phyloP scores from a whole-genome alignment of 176 grass and related monocot species.

The Musa schizocarpa region DNA sequence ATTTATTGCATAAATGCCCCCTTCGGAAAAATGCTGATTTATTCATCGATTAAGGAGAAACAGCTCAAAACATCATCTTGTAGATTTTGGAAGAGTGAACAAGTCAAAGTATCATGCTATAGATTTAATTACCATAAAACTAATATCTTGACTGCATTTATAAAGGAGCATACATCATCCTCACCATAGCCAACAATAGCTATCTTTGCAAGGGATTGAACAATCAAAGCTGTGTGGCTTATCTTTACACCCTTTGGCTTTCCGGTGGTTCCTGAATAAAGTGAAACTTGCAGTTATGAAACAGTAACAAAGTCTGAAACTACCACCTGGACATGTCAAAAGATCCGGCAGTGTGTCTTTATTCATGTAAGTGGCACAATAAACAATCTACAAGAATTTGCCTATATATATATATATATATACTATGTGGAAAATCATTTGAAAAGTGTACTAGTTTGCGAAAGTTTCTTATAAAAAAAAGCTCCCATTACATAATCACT shows the following conservation, averaged over 20 bases:
- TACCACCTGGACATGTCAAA: not conserved
- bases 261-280: slow-evolving; percentile 60
- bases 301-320: not conserved
- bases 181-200: slow-evolving; percentile 73
- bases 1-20: not conserved
- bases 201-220: slow-evolving; percentile 84
- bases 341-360: not conserved
- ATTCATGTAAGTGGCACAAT: not conserved
- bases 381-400: not conserved
- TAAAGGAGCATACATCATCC: slow-evolving; percentile 68
- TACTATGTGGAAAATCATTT: too few relatives aligned
- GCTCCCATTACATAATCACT: not conserved
- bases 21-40: not conserved
- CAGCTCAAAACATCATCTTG: not conserved
- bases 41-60: not conserved
- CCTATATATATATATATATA: too few relatives aligned
- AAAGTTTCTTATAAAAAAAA: not conserved
- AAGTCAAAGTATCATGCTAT: not conserved
- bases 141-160: not conserved
- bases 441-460: not conserved
- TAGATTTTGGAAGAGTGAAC: not conserved
- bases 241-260: slow-evolving; percentile 69
- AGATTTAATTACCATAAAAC: not conserved
- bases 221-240: slow-evolving; percentile 72
- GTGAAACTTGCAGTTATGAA: not conserved